Percentiles rank a stretch among this genome's conserved stretches.
Evolutionary conservation across 2,329 filamentous ascomycete genomes (phyloP).

Genomic region (Paraconiothyrium brasiliense): DNA sequence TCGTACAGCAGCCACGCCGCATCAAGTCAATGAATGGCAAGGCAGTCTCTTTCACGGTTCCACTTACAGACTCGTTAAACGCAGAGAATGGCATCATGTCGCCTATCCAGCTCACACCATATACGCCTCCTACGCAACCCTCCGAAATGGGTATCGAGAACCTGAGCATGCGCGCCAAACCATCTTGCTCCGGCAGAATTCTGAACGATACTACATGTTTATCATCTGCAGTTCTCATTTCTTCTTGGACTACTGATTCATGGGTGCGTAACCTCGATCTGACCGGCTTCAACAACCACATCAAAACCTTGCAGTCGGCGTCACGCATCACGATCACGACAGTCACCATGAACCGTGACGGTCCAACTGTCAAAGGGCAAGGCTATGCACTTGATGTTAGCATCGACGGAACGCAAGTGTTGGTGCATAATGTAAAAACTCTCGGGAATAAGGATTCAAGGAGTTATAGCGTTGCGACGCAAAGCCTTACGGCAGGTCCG

Average conservation of each 20-base stretch:
- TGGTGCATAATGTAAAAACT: conserved; percentile 21
- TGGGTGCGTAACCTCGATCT: conserved; percentile 23
- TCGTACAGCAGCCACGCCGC: conserved; percentile 19
- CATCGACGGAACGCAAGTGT: conserved; percentile 16
- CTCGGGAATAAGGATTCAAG: conserved; percentile 13
- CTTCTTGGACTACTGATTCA: conserved; percentile 19
- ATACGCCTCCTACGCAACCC: conserved; percentile 16
- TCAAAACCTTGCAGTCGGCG: conserved; percentile 7
- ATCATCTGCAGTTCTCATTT: conserved; percentile 11
- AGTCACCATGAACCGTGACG: conserved; percentile 21
- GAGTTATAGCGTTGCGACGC: conserved; percentile 20
- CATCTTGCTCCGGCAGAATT: conserved; percentile 18
- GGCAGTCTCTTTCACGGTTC: conserved; percentile 18
- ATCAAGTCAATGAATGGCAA: conserved; percentile 17
- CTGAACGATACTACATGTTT: conserved; percentile 12
- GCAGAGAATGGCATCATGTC: conserved; percentile 15
- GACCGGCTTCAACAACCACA: conserved; percentile 22
- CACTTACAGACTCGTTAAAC: conserved; percentile 21
- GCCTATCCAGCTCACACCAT: conserved; percentile 18
- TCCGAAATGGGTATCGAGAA: conserved; percentile 22
- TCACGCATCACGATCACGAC: conserved; percentile 18
- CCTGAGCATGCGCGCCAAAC: conserved; percentile 19
- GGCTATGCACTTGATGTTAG: conserved; percentile 23
- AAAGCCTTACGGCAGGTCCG: conserved; percentile 17
- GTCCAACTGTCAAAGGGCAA: conserved; percentile 13